Base-by-base conservation (phyloP, 1,284 basidiomycete species). In the Puccinia polysora region DNA sequence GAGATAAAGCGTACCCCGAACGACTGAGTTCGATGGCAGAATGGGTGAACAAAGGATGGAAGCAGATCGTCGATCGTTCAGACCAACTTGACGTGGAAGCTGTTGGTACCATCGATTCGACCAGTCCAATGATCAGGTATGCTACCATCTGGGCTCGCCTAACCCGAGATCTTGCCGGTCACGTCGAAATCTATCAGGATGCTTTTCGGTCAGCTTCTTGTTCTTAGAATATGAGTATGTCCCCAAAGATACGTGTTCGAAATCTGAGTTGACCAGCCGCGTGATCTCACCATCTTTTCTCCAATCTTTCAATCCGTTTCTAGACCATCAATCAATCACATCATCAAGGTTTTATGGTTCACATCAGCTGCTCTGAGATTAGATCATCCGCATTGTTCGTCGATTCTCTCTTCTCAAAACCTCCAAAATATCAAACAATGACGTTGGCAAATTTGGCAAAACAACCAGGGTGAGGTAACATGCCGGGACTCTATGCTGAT, bases 61-160 rank as follows among this genome's bases (percentile, higher is more conserved):
- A 32, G 15, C 36, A 32, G 15, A 32, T 64, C 47, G 62, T 28
- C 10, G 58, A 10, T 1, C 20, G 32, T 60, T 2, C 23, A 7
- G 62, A 64, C 1, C 14, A 25, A 20, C 32, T 49, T 18, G 32
- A 50, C 6, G 25, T n/a, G 5, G 45, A 38, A 23, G 20, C 47
- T 25, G 62, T 15, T n/a, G 45, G 49, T 1, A 18, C 49, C 20
- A 23, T 23, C 20, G 49, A 43, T 8, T 18, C 56, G 34, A 12
- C 28, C 20, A 3, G 14, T 1, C 20, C 58, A 0, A 20, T 30
- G 4, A 15, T 36, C 14, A 2, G 8, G 12, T 5, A 3, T 4
- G 43, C 62, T 4, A 64, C 45, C 20, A 45, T 15, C 7, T 64
- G 62, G 62, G 62, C 62, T 20, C 43, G 62, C 2, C n/a, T 64